Base-by-base conservation (phyloP, 306 rosid species). In the Quercus variabilis region DNA sequence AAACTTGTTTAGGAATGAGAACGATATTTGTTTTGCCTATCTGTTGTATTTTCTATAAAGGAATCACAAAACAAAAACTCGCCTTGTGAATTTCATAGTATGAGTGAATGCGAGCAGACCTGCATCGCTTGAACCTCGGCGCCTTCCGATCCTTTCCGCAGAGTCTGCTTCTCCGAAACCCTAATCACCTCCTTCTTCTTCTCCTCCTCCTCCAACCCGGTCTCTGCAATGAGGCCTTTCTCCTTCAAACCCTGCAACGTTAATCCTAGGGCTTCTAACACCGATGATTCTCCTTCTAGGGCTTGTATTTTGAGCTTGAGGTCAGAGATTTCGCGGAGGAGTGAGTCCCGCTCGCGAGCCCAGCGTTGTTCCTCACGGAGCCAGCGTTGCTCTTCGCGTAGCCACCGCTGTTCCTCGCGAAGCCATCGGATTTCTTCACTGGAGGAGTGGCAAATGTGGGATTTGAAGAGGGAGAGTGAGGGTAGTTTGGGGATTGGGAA, bases 321-420 rank as follows among this genome's bases (percentile, higher is more conserved):
- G 58, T 91, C 94, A 1, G 91, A 31, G 65, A 93, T 90, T 73
- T 92, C 80, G 21, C 74, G 76, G 76, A 95, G 92, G 8, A 92
- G 97, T 1, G 83, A 78, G n/a, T 90, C 91, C 71, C 92, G 92
- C n/a, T 95, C 91, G 14, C 87, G 83, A 23, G 54, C 65, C 98
- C 95, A 94, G 2, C 97, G 91, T 43, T 87, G 91, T 77, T 94
- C 96, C 70, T 91, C 94, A 10, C 94, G 94, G 65, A 92, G 86
- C 99, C 99, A 94, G 0, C 99, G 92, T 69, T 91, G 97, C 74
- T 94, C 97, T 57, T 94, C 97, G 4, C 97, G 94, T 52, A 91
- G 91, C 98, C 98, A 92, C 1, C 91, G 90, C 3, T 79, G 52
- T 55, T 89, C 93, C 56, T 92, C 92, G 79, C 81, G 85, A 63